These are phyloP conservation scores for Picochlorum costavermella DNA, from an alignment of 139 green algal genomes.

Conservation along the genomic window DNA sequence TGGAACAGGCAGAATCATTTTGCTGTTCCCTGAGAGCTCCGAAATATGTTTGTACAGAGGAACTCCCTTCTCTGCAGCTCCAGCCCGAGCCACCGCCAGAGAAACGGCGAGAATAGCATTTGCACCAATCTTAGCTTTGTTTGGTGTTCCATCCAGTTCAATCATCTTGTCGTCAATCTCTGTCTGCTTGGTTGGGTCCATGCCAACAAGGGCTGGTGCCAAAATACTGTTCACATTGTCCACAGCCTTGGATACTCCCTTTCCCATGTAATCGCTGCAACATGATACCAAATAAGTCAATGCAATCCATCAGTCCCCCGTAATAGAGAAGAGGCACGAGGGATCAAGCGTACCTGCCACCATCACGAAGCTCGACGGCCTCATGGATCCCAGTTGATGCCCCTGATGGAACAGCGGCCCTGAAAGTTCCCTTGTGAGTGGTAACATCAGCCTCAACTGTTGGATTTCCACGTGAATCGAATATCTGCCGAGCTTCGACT, in stretches of 20 bases:
- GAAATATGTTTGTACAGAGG: constrained; percentile 94
- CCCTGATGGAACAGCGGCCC: constrained; percentile 83
- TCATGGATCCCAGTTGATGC: constrained; percentile 95
- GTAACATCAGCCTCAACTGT: constrained; percentile 88
- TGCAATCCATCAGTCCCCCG: neutral
- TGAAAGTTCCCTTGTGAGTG: constrained; percentile 86
- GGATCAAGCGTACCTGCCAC: constrained; percentile 47
- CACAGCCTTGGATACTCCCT: constrained; percentile 91
- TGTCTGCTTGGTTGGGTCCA: constrained; percentile 82
- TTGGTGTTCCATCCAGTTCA: constrained; percentile 90
- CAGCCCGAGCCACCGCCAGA: constrained; percentile 82
- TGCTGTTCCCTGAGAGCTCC: constrained; percentile 84
- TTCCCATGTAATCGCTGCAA: constrained; percentile 76
- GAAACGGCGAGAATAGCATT: constrained; percentile 99
- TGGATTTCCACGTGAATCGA: constrained; percentile 96
- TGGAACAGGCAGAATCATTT: constrained; percentile 95
- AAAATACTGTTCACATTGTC: constrained; percentile 94
- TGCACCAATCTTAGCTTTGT: constrained; percentile 96
- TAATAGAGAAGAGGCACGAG: neutral
- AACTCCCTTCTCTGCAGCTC: constrained; percentile 87
- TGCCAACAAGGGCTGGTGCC: constrained; percentile 73
- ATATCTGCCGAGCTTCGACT: constrained; percentile 85
- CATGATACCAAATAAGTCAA: neutral
- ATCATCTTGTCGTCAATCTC: constrained; percentile 88
- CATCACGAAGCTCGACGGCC: constrained; percentile 94